phyloP scores from a whole-genome alignment of 257 asterid species.

The Salvia hispanica region DNA sequence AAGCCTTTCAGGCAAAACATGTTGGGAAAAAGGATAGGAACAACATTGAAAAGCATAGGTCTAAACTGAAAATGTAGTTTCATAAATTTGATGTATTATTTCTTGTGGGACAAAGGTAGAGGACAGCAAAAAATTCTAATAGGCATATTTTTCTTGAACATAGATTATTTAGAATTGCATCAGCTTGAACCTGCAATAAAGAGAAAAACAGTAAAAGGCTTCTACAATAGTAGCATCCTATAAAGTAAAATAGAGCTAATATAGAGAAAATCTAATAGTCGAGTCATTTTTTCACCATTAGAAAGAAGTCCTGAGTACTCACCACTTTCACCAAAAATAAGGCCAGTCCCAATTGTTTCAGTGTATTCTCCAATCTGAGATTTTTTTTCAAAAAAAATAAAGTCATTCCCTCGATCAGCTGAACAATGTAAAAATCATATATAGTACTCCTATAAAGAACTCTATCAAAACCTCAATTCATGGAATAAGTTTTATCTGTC shows the following conservation, averaged over 20 bases:
- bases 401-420: too few relatives aligned
- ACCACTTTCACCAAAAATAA: slow-evolving; percentile 76
- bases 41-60: not conserved
- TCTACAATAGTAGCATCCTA: too few relatives aligned
- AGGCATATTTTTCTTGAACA: not conserved
- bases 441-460: too few relatives aligned
- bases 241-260: not conserved
- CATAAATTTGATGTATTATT: not conserved
- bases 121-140: not conserved
- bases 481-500: not conserved
- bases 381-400: too few relatives aligned
- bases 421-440: too few relatives aligned
- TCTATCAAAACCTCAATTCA: too few relatives aligned
- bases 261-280: not conserved
- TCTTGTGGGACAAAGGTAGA: not conserved
- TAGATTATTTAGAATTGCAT: not conserved
- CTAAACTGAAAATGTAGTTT: not conserved
- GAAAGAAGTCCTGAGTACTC: slow-evolving; percentile 35
- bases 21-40: not conserved
- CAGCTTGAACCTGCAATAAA: not conserved
- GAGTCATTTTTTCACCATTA: not conserved
- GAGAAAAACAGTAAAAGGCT: not conserved
- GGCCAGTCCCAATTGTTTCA: slow-evolving; percentile 89
- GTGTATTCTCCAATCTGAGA: slow-evolving; percentile 78
- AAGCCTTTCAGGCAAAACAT: not conserved